Percentiles rank a stretch among this genome's conserved stretches.
Evolutionary conservation across 2,329 filamentous ascomycete species (phyloP).

Genomic region (Pseudogymnoascus sp.): DNA sequence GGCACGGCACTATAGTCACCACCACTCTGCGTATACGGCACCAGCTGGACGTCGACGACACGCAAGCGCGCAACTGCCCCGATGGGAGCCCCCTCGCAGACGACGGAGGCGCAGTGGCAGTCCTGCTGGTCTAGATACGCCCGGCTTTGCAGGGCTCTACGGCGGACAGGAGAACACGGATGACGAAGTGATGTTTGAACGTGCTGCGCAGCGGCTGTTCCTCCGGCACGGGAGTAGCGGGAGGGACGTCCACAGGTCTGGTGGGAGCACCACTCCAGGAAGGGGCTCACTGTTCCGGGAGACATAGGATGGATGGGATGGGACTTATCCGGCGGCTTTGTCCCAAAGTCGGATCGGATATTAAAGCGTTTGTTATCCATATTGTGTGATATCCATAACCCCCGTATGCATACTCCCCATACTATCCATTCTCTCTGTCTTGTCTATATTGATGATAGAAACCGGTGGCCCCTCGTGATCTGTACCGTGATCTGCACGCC

Average conservation of each 20-base stretch:
- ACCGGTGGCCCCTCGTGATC: neutral
- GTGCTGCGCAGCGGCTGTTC: conserved; percentile 22
- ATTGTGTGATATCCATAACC: neutral
- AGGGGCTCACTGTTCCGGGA: neutral
- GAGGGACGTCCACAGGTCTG: neutral
- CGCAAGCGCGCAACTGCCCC: neutral
- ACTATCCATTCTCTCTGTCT: no score
- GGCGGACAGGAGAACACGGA: conserved; percentile 43
- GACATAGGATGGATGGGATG: neutral
- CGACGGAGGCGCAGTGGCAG: conserved; percentile 27
- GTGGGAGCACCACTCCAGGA: neutral
- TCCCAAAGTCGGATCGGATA: neutral
- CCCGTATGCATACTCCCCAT: no score
- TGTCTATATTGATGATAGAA: neutral
- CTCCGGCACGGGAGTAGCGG: neutral
- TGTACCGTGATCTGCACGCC: neutral
- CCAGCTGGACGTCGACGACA: conserved; percentile 27
- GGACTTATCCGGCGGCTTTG: neutral
- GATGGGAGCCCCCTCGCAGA: conserved; percentile 5
- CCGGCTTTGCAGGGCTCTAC: conserved; percentile 41
- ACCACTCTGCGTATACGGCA: conserved; percentile 38
- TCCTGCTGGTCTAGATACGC: conserved; percentile 34
- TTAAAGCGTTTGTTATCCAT: neutral
- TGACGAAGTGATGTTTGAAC: conserved; percentile 33
- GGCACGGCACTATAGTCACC: conserved; percentile 39